These are phyloP conservation scores for Halophytophthora batemanensis DNA, from an alignment of 352 stramenopile genomes.

Conservation along the genomic window DNA sequence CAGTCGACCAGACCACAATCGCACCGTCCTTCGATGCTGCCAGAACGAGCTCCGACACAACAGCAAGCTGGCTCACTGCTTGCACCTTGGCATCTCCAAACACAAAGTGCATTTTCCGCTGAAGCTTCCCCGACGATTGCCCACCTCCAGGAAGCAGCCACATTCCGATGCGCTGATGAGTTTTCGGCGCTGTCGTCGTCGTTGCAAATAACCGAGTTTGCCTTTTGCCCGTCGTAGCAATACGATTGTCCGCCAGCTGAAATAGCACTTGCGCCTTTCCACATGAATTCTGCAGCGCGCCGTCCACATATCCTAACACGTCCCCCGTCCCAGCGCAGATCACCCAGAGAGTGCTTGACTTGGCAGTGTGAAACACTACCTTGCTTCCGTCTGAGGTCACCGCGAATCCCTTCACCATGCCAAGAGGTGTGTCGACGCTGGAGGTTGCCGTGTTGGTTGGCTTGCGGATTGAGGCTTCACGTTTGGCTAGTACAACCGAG, in stretches of 20 bases:
- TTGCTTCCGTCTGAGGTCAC: constrained; percentile 11
- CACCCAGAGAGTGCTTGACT: constrained; percentile 10
- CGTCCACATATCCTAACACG: constrained; percentile 8
- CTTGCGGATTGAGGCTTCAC: too few relatives aligned
- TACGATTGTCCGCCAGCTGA: constrained; percentile 1
- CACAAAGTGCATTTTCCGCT: constrained; percentile 3
- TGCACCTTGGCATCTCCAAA: constrained; percentile 9
- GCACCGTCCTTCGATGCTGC: constrained; percentile 12
- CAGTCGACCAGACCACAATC: constrained; percentile 14
- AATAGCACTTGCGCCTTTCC: constrained; percentile 11
- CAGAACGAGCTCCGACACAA: constrained; percentile 6
- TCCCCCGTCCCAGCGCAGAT: constrained; percentile 11
- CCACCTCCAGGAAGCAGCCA: constrained; percentile 6
- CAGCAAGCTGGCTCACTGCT: constrained; percentile 4
- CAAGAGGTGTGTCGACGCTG: not conserved
- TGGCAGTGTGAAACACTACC: constrained; percentile 11
- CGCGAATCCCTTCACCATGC: constrained; percentile 11
- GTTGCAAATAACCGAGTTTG: constrained; percentile 13
- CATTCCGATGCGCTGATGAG: constrained; percentile 11
- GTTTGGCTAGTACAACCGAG: not conserved
- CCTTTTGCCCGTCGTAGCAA: not conserved
- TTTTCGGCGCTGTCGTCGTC: constrained; percentile 9
- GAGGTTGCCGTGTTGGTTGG: not conserved
- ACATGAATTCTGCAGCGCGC: not conserved
- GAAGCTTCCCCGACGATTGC: not conserved